Percentiles rank a stretch among this genome's conserved stretches.
These are phyloP conservation scores for Cardamine occulta DNA, from an alignment of 345 rosid species.

Conservation along the genomic window DNA sequence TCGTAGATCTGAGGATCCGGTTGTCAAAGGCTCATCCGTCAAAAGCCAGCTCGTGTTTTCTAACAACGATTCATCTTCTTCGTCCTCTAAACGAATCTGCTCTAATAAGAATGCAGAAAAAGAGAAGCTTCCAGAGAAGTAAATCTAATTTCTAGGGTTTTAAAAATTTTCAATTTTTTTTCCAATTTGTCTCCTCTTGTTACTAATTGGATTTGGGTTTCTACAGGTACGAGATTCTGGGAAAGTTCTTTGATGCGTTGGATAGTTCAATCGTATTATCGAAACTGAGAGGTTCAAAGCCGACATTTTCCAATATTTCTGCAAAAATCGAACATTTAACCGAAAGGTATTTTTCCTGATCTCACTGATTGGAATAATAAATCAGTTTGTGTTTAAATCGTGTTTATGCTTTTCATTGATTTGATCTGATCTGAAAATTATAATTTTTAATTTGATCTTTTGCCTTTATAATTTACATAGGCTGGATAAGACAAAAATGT, in stretches of 20 bases:
- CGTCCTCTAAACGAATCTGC: conserved; percentile 25
- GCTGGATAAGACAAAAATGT: conserved; percentile 11
- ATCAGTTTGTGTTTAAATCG: not conserved
- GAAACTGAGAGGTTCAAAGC: conserved; percentile 57
- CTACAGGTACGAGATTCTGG: conserved; percentile 61
- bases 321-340: conserved; percentile 66
- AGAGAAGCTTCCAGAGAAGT: conserved; percentile 54
- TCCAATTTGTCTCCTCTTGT: not conserved
- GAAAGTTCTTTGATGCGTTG: conserved; percentile 66
- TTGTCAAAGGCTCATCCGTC: conserved; percentile 46
- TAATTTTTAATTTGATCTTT: not conserved
- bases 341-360: conserved; percentile 53
- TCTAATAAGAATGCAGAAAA: conserved; percentile 23
- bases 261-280: conserved; percentile 60
- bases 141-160: conserved; percentile 7
- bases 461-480: conserved; percentile 1
- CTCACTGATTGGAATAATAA: no score
- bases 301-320: conserved; percentile 59
- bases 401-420: not conserved
- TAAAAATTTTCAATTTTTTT: not conserved
- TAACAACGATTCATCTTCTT: conserved; percentile 30
- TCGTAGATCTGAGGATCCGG: conserved; percentile 42
- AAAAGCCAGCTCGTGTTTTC: conserved; percentile 49
- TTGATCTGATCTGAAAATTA: conserved; percentile 17
- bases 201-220: conserved; percentile 11